phyloP scores from a whole-genome alignment of 1,284 basidiomycete genomes.

The Leccinum pallidistipes region DNA sequence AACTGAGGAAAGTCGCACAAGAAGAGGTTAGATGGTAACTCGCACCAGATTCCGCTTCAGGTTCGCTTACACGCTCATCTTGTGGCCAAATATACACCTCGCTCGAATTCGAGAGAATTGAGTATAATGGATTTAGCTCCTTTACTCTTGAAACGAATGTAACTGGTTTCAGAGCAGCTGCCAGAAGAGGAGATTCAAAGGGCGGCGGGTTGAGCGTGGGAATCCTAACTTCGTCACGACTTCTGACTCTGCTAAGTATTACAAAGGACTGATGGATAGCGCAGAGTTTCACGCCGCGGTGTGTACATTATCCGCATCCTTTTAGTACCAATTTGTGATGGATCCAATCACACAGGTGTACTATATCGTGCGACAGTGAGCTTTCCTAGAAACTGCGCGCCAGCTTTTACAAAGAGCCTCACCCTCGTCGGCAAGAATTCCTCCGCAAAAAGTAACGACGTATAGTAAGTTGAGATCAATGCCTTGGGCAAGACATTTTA shows the following conservation, averaged over 20 bases:
- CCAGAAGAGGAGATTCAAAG: too few relatives aligned
- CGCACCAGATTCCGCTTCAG: too few relatives aligned
- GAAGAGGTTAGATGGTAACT: too few relatives aligned
- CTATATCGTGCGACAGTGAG: slow-evolving; percentile 53
- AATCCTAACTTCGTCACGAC: too few relatives aligned
- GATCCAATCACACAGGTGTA: slow-evolving; percentile 53
- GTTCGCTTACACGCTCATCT: too few relatives aligned
- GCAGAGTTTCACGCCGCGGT: slow-evolving; percentile 68
- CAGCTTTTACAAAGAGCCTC: not conserved
- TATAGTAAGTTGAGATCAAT: slow-evolving; percentile 50
- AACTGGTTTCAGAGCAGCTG: too few relatives aligned
- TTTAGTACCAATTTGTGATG: not conserved
- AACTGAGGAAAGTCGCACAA: too few relatives aligned
- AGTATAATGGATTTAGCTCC: not conserved
- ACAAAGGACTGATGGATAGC: slow-evolving; percentile 44
- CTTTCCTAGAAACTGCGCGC: not conserved
- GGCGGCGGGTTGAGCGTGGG: too few relatives aligned
- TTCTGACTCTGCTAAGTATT: too few relatives aligned
- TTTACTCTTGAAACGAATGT: too few relatives aligned
- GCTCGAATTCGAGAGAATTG: not conserved
- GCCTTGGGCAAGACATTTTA: not conserved
- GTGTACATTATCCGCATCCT: slow-evolving; percentile 18
- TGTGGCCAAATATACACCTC: too few relatives aligned
- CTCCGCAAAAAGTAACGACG: slow-evolving; percentile 60
- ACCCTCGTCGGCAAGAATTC: slow-evolving; percentile 42